phyloP scores from a whole-genome alignment of 345 rosid genomes.

The Populus simonii region DNA sequence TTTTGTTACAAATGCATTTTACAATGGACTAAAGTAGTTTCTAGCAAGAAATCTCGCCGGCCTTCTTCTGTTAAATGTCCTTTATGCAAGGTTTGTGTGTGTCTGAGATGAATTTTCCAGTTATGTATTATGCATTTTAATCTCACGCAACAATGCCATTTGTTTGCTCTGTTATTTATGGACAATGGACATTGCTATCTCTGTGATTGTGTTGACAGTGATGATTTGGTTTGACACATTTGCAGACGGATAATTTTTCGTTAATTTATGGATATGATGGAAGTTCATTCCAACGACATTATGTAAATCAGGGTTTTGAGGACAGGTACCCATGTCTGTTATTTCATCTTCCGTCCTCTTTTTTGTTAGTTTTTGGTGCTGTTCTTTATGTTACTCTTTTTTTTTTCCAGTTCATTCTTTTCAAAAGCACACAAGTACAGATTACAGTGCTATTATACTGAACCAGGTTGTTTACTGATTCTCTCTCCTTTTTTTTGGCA shows the following conservation, averaged over 20 bases:
- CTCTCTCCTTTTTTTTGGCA: conserved; percentile 15
- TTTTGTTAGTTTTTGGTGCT: neutral
- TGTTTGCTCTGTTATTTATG: neutral
- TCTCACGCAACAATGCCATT: neutral
- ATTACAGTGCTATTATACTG: conserved; percentile 62
- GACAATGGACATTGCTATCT: neutral
- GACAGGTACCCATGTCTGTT: conserved; percentile 40
- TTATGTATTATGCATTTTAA: neutral
- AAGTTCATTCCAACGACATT: conserved; percentile 56
- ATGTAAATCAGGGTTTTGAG: conserved; percentile 34
- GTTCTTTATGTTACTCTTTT: neutral
- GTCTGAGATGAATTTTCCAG: neutral
- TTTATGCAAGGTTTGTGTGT: conserved; percentile 72
- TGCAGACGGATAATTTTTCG: conserved; percentile 68
- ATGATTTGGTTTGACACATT: conserved; percentile 6
- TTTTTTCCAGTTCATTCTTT: conserved; percentile 51
- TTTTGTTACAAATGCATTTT: conserved; percentile 79
- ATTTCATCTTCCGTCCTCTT: neutral
- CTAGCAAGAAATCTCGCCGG: conserved; percentile 44
- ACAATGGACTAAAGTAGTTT: conserved; percentile 74
- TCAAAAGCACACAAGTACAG: conserved; percentile 73
- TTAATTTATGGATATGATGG: conserved; percentile 69
- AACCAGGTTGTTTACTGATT: conserved; percentile 51
- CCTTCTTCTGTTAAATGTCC: conserved; percentile 69
- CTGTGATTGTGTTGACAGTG: conserved; percentile 2